Evolutionary conservation across 352 stramenopile genomes (phyloP).

Genomic region (Globisporangium cederbergense): DNA sequence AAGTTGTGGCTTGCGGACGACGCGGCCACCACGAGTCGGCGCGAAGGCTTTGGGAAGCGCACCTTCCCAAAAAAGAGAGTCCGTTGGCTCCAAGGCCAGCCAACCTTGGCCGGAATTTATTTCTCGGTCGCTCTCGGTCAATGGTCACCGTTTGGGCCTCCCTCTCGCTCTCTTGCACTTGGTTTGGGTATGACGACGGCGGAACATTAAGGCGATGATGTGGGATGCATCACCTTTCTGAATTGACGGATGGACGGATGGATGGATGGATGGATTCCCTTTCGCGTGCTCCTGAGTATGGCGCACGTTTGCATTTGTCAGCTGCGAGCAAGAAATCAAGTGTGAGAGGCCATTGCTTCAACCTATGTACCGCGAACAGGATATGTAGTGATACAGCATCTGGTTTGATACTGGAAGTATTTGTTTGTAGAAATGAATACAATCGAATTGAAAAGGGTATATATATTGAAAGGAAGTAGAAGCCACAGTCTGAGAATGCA

Average conservation of each 20-base stretch:
- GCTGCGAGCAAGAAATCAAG: slow-evolving; percentile 3
- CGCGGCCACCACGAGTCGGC: neutral
- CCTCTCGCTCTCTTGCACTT: slow-evolving; percentile 6
- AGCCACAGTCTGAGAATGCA: neutral
- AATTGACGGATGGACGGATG: neutral
- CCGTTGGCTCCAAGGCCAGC: neutral
- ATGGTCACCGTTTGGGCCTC: neutral
- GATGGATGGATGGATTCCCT: neutral
- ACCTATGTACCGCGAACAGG: neutral
- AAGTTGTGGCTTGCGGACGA: neutral
- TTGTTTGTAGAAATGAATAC: no score
- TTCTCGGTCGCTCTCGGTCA: neutral
- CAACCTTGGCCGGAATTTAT: neutral
- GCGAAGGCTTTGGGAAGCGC: neutral
- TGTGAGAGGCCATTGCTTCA: slow-evolving; percentile 6
- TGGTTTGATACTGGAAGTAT: no score
- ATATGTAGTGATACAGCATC: neutral
- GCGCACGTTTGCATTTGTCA: neutral
- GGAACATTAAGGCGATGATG: neutral
- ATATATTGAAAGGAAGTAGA: neutral
- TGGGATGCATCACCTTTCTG: neutral
- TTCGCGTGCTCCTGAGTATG: slow-evolving; percentile 1
- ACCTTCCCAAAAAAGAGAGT: slow-evolving; percentile 1
- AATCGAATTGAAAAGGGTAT: neutral
- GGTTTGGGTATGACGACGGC: neutral